Evolutionary conservation across 176 grass and related monocot genomes (phyloP).

Genomic region (Calamus simplicifolius): DNA sequence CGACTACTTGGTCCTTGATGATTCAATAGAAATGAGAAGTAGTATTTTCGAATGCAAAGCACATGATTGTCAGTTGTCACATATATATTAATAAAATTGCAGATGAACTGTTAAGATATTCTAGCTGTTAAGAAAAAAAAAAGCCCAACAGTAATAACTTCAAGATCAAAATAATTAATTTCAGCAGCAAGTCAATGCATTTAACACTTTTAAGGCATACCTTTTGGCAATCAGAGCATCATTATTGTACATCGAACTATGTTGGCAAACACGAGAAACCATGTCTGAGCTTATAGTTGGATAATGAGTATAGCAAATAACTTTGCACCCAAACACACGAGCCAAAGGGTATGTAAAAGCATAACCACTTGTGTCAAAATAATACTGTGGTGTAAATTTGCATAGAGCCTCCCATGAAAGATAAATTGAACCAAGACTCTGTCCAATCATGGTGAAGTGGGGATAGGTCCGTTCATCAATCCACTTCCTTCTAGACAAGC

Average conservation of each 20-base stretch:
- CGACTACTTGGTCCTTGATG: too few species aligned
- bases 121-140: too few species aligned
- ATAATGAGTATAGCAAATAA: constrained; percentile 88
- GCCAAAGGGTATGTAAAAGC: constrained; percentile 95
- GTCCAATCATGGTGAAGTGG: constrained; percentile 92
- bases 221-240: constrained; percentile 60
- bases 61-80: too few species aligned
- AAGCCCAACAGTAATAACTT: too few species aligned
- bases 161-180: too few species aligned
- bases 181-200: too few species aligned
- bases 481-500: constrained; percentile 83
- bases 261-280: constrained; percentile 67
- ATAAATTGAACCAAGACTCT: constrained; percentile 86
- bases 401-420: constrained; percentile 84
- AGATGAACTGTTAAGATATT: too few species aligned
- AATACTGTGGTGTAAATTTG: constrained; percentile 64
- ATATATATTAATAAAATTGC: too few species aligned
- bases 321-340: constrained; percentile 72
- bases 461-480: constrained; percentile 78
- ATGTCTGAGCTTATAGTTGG: constrained; percentile 97
- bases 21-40: too few species aligned
- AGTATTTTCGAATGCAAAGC: too few species aligned
- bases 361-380: constrained; percentile 93
- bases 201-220: constrained; percentile 16
- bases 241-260: constrained; percentile 85